Evolutionary conservation across 305 asterid species (phyloP).

Genomic region (Nicotiana rustica): DNA sequence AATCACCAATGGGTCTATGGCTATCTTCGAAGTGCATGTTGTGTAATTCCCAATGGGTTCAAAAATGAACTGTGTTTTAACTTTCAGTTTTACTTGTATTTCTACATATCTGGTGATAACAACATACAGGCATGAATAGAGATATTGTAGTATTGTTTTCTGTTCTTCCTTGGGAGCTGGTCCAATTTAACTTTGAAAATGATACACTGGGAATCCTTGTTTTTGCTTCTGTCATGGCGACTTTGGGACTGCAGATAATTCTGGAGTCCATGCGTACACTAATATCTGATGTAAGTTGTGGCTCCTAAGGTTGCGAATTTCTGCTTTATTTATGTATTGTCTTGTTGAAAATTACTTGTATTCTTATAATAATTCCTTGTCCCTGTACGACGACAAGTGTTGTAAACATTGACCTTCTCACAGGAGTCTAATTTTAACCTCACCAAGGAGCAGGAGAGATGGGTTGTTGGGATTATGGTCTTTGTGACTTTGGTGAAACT

Average conservation of each 20-base stretch:
- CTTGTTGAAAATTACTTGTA: conserved; percentile 27
- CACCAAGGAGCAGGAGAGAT: conserved; percentile 39
- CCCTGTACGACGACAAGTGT: background rate
- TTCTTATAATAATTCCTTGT: background rate
- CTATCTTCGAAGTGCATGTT: background rate
- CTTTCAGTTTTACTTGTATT: conserved; percentile 21
- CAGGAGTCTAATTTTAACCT: conserved; percentile 37
- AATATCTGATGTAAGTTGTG: conserved; percentile 49
- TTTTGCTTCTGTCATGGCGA: conserved; percentile 67
- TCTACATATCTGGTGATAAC: conserved; percentile 13
- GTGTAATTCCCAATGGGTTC: conserved; percentile 12
- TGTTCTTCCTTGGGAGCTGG: background rate
- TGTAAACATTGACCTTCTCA: background rate
- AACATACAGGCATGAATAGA: background rate
- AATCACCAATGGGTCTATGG: background rate
- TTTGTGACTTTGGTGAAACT: conserved; percentile 46
- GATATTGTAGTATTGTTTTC: conserved; percentile 4
- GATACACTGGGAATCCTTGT: conserved; percentile 63
- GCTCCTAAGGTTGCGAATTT: background rate
- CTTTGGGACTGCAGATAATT: conserved; percentile 61
- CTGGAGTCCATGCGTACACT: conserved; percentile 59
- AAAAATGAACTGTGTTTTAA: conserved; percentile 12
- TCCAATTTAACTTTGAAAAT: conserved; percentile 28
- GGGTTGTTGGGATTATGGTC: conserved; percentile 48
- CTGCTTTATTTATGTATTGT: background rate